Percentiles rank a stretch among this genome's conserved stretches.
phyloP scores from a whole-genome alignment of 2,329 filamentous ascomycete genomes.

The Lizonia empirigonia region DNA sequence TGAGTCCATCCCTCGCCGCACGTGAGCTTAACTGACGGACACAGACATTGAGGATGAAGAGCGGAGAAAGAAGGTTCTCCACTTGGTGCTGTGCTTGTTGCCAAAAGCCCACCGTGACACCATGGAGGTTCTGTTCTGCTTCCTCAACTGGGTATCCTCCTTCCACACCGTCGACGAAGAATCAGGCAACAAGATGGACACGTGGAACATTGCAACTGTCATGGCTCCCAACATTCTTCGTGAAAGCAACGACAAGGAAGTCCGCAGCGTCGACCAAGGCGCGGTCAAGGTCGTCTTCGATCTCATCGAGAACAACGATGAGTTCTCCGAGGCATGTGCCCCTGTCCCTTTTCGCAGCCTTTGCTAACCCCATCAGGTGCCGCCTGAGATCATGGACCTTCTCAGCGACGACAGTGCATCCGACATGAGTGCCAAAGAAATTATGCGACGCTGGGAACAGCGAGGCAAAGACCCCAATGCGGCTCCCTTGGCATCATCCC shows the following conservation, averaged over 20 bases:
- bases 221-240: slow-evolving; percentile 95
- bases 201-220: slow-evolving; percentile 95
- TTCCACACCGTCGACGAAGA: slow-evolving; percentile 98
- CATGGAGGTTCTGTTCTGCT: slow-evolving; percentile 92
- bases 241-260: slow-evolving; percentile 59
- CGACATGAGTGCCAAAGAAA: slow-evolving; percentile 96
- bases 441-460: slow-evolving; percentile 90
- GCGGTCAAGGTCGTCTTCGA: slow-evolving; percentile 92
- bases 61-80: slow-evolving; percentile 81
- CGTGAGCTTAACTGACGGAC: slow-evolving; percentile 20
- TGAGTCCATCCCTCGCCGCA: slow-evolving; percentile 45
- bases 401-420: slow-evolving; percentile 81
- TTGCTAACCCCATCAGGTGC: slow-evolving; percentile 67
- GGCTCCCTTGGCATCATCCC: slow-evolving; percentile 56
- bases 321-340: slow-evolving; percentile 90
- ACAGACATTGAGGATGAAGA: slow-evolving; percentile 78
- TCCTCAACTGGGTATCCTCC: slow-evolving; percentile 95
- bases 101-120: slow-evolving; percentile 92
- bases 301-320: slow-evolving; percentile 90
- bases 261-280: slow-evolving; percentile 81
- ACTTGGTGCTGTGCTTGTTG: slow-evolving; percentile 88
- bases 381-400: slow-evolving; percentile 86
- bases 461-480: slow-evolving; percentile 69
- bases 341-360: neutral
- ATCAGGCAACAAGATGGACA: slow-evolving; percentile 97